Evolutionary conservation across 192 early-diverging fungal genomes (phyloP).

Genomic region (Coemansia sp.): DNA sequence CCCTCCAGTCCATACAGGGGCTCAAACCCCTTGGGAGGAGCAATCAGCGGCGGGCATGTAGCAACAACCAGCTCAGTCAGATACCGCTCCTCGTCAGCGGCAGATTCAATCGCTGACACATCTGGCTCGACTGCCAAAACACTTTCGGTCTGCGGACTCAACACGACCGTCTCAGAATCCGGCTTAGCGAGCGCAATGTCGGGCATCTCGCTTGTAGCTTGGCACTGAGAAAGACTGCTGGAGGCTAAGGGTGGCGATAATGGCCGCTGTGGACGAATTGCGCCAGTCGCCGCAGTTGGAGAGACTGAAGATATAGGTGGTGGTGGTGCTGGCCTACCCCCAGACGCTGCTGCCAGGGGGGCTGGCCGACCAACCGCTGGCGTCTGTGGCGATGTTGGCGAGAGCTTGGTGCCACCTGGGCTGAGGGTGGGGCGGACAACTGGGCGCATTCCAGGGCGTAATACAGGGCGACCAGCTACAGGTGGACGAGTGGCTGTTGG

Average conservation of each 20-base stretch:
- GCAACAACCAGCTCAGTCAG: slow-evolving; percentile 43
- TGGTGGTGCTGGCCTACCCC: slow-evolving; percentile 10
- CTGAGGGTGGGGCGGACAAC: slow-evolving; percentile 8
- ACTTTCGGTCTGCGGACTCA: background rate
- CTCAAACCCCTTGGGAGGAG: slow-evolving; percentile 34
- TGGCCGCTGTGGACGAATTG: slow-evolving; percentile 3
- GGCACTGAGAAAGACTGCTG: background rate
- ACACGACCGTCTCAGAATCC: background rate
- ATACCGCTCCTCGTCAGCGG: slow-evolving; percentile 26
- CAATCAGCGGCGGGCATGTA: slow-evolving; percentile 26
- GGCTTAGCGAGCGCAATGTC: background rate
- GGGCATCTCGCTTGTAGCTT: background rate
- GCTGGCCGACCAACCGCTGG: background rate
- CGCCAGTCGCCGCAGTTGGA: background rate
- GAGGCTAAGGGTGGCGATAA: background rate
- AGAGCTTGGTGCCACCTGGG: background rate
- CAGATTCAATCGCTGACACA: background rate
- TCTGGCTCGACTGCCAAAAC: background rate
- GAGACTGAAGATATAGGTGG: background rate
- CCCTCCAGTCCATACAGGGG: slow-evolving; percentile 35
- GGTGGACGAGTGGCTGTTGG: slow-evolving; percentile 6
- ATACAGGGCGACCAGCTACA: slow-evolving; percentile 13
- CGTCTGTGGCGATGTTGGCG: slow-evolving; percentile 3
- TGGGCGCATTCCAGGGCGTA: slow-evolving; percentile 29
- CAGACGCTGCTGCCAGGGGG: background rate